Evolutionary conservation across 2,329 filamentous ascomycete genomes (phyloP), one percentile per base, ranked within the genome.

Genomic region (Saccharata proteae): DNA sequence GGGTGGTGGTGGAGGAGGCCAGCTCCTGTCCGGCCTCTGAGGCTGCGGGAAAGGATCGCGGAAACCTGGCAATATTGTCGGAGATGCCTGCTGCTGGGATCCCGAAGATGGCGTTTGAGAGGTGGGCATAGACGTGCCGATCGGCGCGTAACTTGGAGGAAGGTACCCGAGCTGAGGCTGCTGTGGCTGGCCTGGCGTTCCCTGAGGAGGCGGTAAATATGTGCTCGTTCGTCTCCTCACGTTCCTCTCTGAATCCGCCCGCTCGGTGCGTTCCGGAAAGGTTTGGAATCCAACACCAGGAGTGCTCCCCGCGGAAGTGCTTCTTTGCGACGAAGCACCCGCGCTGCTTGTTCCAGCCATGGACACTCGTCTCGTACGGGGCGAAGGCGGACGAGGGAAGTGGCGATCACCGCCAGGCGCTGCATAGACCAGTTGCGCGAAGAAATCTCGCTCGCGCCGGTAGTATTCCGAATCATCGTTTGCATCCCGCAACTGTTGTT

Each of bases 391-490:
- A 22, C 62, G 52, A 12, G 56, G 53, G 28, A 61, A 61, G 37
- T 62, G 59, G 26, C 57, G 50, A 16, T 65, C 60, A 6, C 55
- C 56, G 10, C 67, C 65, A 3, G 74, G 68, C 4, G 71, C 71
- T 39, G 71, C 67, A 29, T 66, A 56, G 1, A 84, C 61, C 19
- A 83, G 56, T n/a, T 77, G 71, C 30, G 74, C 66, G 39, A 86
- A 68, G 29, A 79, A 71, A 45, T 85, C 77, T 29, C 81, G 66
- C 43, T 90, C 81, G 6, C 64, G 62, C 26, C 74, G 69, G 50
- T 88, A 88, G 50, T 75, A 83, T 37, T 88, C 78, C 17, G 70
- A 64, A 45, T 85, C 77, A 22, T 69, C 71, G 35, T 68, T 59
- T 36, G 83, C 56, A n/a, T 83, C 74, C 29, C 77, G 70, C 32